Base-by-base conservation (phyloP, 2,329 filamentous ascomycete species). In the Hawksworthiomyces lignivorus region DNA sequence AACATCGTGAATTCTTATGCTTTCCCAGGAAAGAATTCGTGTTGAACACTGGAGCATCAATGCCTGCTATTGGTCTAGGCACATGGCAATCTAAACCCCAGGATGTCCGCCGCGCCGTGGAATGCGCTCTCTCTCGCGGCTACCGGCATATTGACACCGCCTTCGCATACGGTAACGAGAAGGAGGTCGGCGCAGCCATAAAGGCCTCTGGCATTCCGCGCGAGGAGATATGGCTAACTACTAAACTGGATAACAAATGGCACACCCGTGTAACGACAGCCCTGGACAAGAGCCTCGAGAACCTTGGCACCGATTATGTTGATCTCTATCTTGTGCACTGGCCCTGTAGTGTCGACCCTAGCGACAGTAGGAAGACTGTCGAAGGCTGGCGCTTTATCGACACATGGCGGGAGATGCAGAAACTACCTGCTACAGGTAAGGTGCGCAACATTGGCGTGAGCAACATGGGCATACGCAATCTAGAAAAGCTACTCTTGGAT, bases 41-140 rank as follows among this genome's bases (percentile, higher is more conserved):
- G 52, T 76, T 87, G 61, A 84, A 86, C 66, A 82, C 80, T 41
- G 85, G 86, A 45, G 82, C 75, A 61, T 80, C 85, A 65, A 92
- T 92, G 47, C 83, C 84, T 43, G 80, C 80, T 52, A 63, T 89
- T 50, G 84, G 84, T 47, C 72, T 89, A 34, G 85, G 85, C 43
- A 89, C 85, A 43, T 89, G 36, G 84, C 83, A 87, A 57, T 86
- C 84, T 36, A 60, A 72, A 54, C 41, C 45, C 1, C n/a, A 39
- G 11, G 45, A 40, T 47, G 47, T 44, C 37, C 31, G 39, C 22
- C 18, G 32, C 12, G 42, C 45, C 27, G 44, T 46, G 12, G 26
- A 39, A 28, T 42, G 33, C 21, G 46, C 44, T 1, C 38, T 50
- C 22, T 21, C 35, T 5, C 7, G 18, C 4, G 48, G 48, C 31